Percentiles rank a stretch among this genome's conserved stretches.
Conservation (phyloP, 78 protist genomes). For the Diacronema lutheri region DNA sequence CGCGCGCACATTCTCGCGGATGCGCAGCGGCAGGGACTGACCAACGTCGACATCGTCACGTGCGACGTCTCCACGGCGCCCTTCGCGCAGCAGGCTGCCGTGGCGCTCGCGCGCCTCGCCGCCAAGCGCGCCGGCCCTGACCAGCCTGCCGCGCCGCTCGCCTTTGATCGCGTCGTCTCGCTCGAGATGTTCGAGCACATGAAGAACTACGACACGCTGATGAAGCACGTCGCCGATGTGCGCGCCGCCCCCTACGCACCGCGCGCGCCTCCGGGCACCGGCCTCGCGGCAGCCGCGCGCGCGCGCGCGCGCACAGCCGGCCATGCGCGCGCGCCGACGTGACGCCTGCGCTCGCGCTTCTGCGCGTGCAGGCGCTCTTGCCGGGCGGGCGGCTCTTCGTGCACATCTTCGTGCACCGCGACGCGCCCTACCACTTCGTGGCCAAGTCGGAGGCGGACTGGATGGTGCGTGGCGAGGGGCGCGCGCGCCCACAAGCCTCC, state of each 20-base stretch:
- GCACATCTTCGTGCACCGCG: conserved; percentile 4
- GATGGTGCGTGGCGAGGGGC: too few species aligned
- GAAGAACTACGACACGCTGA: not conserved
- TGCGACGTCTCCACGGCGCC: not conserved
- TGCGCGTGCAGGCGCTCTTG: not conserved
- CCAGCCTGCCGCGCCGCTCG: not conserved
- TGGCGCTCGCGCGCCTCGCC: too few species aligned
- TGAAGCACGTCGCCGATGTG: too few species aligned
- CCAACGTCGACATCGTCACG: conserved; percentile 6
- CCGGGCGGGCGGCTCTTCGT: conserved; percentile 18
- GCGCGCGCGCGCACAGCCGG: not conserved
- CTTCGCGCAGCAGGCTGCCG: not conserved
- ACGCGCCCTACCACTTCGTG: not conserved
- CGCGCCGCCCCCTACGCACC: not conserved
- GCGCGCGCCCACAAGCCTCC: too few species aligned
- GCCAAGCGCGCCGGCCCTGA: too few species aligned
- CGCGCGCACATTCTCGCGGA: conserved; percentile 1
- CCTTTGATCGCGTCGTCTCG: conserved; percentile 15
- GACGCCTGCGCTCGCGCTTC: too few species aligned
- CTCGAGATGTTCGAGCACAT: conserved; percentile 24
- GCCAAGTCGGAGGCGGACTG: not conserved
- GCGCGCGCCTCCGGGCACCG: not conserved
- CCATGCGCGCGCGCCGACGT: too few species aligned
- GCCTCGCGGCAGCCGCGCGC: not conserved
- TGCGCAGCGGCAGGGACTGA: not conserved